Base-by-base conservation (phyloP, 805 yeast genomes). In the Saccharomyces jurei region DNA sequence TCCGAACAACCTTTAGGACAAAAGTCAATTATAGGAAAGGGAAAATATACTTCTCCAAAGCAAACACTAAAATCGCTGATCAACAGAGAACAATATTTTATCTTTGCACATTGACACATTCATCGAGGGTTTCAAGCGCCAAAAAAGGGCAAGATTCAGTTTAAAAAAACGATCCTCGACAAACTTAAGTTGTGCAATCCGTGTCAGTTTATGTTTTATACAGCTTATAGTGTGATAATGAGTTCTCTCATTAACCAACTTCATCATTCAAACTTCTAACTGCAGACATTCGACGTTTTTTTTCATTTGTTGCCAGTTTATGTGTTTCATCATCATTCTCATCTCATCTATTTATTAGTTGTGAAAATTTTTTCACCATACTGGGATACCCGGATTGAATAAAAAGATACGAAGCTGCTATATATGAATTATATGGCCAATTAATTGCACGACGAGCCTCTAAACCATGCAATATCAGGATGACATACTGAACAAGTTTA, bases 41-140 rank as follows among this genome's bases (percentile, higher is more conserved):
- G 28, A 46, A 25, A 46, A 48, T 5, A 27, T 31, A 4, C 26
- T 22, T 28, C 28, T 50, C 44, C 26, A n/a, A 28, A 27, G 41
- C 29, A 44, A 28, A 8, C 8, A 17, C 17, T 13, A 36, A 31
- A 36, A 17, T 36, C 44, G 17, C 44, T 36, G 11, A 17, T 36
- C 44, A 50, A 53, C 44, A 49, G 46, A 41, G 49, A 28, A 51
- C 22, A 8, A 41, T 5, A 29, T 22, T 60, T 57, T 17, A 52
- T 63, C 63, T 69, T 59, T 61, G 71, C 72, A 67, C 69, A 69
- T 57, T 60, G 72, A 69, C 72, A 69, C 72, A 69, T 69, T 64
- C 64, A 59, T 52, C 60, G 63, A 60, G 59, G 60, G 62, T 58
- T 49, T 54, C 41, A 49, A 28, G 44, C 26, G 22, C 25, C 10